Percentiles rank a stretch among this genome's conserved stretches.
Conservation (phyloP, 2,329 filamentous ascomycete genomes). For the Ceratocystis huliohia region DNA sequence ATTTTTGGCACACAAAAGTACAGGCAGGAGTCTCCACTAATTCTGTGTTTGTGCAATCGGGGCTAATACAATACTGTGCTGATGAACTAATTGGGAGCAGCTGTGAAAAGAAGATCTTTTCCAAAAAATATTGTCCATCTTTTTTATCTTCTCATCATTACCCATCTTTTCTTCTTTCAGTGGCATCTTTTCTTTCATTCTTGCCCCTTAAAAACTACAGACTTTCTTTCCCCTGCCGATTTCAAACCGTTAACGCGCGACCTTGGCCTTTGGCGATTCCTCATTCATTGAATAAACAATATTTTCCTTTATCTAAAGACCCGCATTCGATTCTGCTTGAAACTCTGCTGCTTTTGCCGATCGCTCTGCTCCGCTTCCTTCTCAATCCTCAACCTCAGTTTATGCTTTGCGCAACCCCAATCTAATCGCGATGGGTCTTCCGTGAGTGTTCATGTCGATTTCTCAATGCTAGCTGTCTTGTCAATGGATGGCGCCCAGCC, state of each 20-base stretch:
- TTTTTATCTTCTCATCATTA: neutral
- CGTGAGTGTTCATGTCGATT: neutral
- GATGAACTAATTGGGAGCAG: too few species aligned
- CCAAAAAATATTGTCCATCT: neutral
- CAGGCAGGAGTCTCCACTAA: neutral
- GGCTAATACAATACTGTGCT: too few species aligned
- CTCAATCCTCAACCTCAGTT: neutral
- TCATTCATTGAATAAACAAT: too few species aligned
- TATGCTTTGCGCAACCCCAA: neutral
- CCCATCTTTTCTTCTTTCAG: neutral
- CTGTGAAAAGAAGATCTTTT: neutral
- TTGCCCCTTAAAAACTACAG: too few species aligned
- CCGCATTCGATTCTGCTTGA: neutral
- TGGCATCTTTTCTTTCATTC: neutral
- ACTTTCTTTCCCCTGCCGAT: neutral
- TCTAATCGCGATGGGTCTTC: conserved; percentile 5
- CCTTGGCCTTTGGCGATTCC: neutral
- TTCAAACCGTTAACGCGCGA: neutral
- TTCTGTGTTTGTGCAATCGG: neutral
- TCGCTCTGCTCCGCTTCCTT: neutral
- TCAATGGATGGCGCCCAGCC: neutral
- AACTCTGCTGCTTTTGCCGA: neutral
- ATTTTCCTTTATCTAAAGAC: neutral
- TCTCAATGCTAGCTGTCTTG: neutral
- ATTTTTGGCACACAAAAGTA: neutral